phyloP scores from a whole-genome alignment of 2,329 filamentous ascomycete species.

The Fusarium stilboides region DNA sequence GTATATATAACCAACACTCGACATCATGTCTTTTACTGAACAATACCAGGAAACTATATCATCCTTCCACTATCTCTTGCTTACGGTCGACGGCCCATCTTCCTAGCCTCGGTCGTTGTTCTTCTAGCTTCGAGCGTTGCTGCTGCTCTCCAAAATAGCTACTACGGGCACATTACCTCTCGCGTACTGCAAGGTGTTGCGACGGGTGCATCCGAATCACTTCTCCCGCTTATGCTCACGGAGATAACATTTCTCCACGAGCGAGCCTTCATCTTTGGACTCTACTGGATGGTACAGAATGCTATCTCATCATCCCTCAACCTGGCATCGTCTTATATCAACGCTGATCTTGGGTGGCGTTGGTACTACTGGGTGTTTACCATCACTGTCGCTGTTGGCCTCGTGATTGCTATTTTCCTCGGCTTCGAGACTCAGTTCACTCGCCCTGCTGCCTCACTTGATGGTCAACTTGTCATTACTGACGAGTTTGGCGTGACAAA shows the following conservation, averaged over 20 bases:
- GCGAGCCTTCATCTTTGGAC: slow-evolving; percentile 16
- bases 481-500: slow-evolving; percentile 23
- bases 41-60: slow-evolving; percentile 8
- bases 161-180: slow-evolving; percentile 7
- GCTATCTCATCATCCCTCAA: slow-evolving; percentile 7
- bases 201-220: slow-evolving; percentile 19
- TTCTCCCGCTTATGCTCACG: slow-evolving; percentile 18
- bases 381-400: slow-evolving; percentile 14
- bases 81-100: slow-evolving; percentile 19
- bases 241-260: slow-evolving; percentile 22
- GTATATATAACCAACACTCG: accelerated
- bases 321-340: slow-evolving; percentile 21
- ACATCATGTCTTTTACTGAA: neutral
- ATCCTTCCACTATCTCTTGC: slow-evolving; percentile 15
- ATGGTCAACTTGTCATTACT: slow-evolving; percentile 21
- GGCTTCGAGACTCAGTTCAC: slow-evolving; percentile 24
- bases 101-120: slow-evolving; percentile 10
- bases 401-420: slow-evolving; percentile 10
- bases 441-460: slow-evolving; percentile 19
- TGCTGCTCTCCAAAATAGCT: slow-evolving; percentile 11
- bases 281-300: slow-evolving; percentile 29
- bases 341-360: slow-evolving; percentile 19
- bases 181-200: slow-evolving; percentile 14
- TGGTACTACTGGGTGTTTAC: slow-evolving; percentile 30
- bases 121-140: slow-evolving; percentile 13